These are phyloP conservation scores for Hyphopichia fennica DNA, from an alignment of 1,139 yeast species.

Conservation along the genomic window DNA sequence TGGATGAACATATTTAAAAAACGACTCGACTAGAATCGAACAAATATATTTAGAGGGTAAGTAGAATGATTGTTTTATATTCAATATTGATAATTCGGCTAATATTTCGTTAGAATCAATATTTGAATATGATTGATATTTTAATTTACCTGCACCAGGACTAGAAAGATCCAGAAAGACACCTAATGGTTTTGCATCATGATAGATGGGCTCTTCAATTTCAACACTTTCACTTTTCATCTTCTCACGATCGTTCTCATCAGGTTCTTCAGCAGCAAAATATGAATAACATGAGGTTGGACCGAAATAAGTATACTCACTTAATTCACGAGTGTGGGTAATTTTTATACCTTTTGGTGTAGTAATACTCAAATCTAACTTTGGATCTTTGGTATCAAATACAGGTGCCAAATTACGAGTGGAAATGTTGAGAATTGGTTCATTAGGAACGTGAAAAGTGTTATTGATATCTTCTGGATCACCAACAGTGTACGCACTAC, in stretches of 20 bases:
- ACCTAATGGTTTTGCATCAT: neutral
- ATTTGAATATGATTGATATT: constrained; percentile 5
- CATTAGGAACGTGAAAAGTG: constrained; percentile 6
- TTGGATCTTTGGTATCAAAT: constrained; percentile 2
- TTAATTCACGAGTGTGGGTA: constrained; percentile 3
- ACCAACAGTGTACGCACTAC: neutral
- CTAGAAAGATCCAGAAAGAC: neutral
- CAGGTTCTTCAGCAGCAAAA: constrained; percentile 5
- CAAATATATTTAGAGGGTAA: constrained; percentile 12
- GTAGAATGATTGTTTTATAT: constrained; percentile 11
- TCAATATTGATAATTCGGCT: constrained; percentile 12
- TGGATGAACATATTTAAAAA: constrained; percentile 54
- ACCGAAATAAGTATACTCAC: constrained; percentile 9
- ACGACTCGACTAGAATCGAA: constrained; percentile 64
- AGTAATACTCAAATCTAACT: neutral
- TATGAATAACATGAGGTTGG: constrained; percentile 9
- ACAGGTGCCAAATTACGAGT: constrained; percentile 6
- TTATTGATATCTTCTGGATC: constrained; percentile 2
- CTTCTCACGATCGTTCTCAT: neutral
- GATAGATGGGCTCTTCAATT: neutral
- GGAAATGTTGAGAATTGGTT: constrained; percentile 8
- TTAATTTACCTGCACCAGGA: neutral
- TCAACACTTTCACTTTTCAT: neutral
- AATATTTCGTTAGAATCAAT: constrained; percentile 10
- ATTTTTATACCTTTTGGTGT: constrained; percentile 6